Percentiles rank a stretch among this genome's conserved stretches.
phyloP scores from a whole-genome alignment of 1,284 basidiomycete species.

The Cryptococcus amylolentus region DNA sequence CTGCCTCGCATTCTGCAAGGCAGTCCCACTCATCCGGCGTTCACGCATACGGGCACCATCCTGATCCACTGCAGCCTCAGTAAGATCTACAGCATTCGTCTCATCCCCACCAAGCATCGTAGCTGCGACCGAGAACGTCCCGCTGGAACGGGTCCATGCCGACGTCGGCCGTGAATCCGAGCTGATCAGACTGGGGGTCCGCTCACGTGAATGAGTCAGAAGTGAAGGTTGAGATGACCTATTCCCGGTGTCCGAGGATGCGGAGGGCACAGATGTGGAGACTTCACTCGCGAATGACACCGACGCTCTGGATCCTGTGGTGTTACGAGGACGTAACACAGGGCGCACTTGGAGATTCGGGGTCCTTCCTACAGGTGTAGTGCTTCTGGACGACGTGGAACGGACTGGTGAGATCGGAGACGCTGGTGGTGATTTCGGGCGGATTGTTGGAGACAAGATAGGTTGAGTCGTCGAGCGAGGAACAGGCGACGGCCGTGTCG shows the following conservation, averaged over 20 bases:
- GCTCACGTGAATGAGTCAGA: conserved; percentile 31
- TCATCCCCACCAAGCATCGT: conserved; percentile 30
- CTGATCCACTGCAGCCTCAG: conserved; percentile 13
- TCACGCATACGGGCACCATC: conserved; percentile 11
- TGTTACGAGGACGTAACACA: conserved; percentile 20
- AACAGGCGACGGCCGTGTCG: conserved; percentile 1
- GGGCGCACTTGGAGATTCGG: conserved; percentile 14
- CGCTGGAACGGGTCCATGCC: conserved; percentile 37
- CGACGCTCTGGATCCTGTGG: conserved; percentile 14
- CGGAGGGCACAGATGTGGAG: not conserved
- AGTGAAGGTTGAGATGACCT: not conserved
- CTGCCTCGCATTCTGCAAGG: conserved; percentile 39
- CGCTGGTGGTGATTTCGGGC: conserved; percentile 16
- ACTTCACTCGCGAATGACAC: conserved; percentile 28
- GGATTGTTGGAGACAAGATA: conserved; percentile 14
- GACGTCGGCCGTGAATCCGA: conserved; percentile 30
- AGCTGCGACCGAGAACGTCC: conserved; percentile 20
- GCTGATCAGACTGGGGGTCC: conserved; percentile 43
- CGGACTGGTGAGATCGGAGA: not conserved
- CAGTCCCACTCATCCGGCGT: conserved; percentile 36
- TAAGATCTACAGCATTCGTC: conserved; percentile 18
- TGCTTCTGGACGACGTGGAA: conserved; percentile 9
- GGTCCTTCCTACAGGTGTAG: conserved; percentile 10
- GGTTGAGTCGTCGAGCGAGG: conserved; percentile 21
- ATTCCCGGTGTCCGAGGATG: too few species aligned